Conservation (phyloP, 768 basidiomycete genomes). For the Lactifluus pinguis region DNA sequence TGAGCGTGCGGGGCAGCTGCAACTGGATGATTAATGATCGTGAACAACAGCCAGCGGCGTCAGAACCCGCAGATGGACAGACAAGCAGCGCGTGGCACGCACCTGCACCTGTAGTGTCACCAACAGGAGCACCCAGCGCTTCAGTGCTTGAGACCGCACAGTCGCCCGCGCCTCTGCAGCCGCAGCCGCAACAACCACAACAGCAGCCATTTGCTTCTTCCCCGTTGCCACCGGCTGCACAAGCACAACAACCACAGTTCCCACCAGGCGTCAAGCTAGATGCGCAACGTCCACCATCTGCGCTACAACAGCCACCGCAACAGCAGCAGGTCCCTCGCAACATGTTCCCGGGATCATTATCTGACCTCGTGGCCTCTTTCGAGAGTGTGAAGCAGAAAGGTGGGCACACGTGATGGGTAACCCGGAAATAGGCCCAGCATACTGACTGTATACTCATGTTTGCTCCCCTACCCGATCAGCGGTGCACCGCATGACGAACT, state of each 20-base stretch:
- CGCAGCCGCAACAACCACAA: conserved; percentile 27
- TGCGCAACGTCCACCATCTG: conserved; percentile 15
- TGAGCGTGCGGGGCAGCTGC: neutral
- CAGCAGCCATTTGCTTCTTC: conserved; percentile 7
- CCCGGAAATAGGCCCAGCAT: neutral
- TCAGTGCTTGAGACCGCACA: conserved; percentile 27
- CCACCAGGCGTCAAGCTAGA: conserved; percentile 21
- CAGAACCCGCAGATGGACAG: conserved; percentile 7
- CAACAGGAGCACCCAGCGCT: conserved; percentile 2
- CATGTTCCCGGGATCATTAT: conserved; percentile 76
- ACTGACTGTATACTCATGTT: neutral
- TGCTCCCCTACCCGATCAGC: conserved; percentile 29
- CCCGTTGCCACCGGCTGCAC: conserved; percentile 3
- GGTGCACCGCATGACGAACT: conserved; percentile 76
- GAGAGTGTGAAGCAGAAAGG: conserved; percentile 97
- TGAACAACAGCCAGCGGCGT: neutral
- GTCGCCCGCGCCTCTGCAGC: conserved; percentile 43
- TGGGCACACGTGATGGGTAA: conserved; percentile 26
- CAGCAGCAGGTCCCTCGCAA: conserved; percentile 25
- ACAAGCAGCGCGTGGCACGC: conserved; percentile 11
- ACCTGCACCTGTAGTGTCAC: neutral
- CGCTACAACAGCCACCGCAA: conserved; percentile 25
- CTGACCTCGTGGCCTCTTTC: conserved; percentile 89
- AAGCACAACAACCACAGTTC: conserved; percentile 17
- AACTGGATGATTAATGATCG: neutral